A percentile compares a stretch with the other conserved stretches of the same genome.
Evolutionary conservation across 2,329 filamentous ascomycete genomes (phyloP).

Genomic region (Ceratocystis destructans): DNA sequence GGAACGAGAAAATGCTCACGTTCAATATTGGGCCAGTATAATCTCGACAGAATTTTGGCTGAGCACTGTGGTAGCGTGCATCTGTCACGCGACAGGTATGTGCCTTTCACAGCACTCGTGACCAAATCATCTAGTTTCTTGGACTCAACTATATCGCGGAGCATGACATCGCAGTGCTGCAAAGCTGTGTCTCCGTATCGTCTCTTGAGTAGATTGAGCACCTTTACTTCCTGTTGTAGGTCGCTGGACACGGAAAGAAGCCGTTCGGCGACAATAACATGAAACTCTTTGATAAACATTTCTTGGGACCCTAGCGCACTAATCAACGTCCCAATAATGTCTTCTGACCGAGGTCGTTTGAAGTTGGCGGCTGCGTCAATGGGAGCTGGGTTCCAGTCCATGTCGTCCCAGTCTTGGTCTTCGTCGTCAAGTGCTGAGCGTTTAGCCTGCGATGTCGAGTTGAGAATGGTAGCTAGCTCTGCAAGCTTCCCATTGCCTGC

Average conservation of each 20-base stretch:
- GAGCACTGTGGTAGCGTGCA: slow-evolving; percentile 37
- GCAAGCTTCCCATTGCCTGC: slow-evolving; percentile 39
- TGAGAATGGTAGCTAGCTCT: slow-evolving; percentile 54
- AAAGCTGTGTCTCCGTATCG: slow-evolving; percentile 75
- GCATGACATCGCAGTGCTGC: slow-evolving; percentile 94
- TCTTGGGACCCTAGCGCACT: slow-evolving; percentile 80
- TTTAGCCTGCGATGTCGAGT: slow-evolving; percentile 43
- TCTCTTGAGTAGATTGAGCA: slow-evolving; percentile 75
- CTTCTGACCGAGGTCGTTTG: slow-evolving; percentile 73
- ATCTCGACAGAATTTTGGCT: slow-evolving; percentile 74
- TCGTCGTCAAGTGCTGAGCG: slow-evolving; percentile 45
- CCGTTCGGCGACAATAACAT: slow-evolving; percentile 74
- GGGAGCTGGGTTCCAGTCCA: slow-evolving; percentile 85
- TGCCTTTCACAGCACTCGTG: neutral
- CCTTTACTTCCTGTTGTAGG: slow-evolving; percentile 67
- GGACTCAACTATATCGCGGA: slow-evolving; percentile 82
- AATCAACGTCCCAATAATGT: slow-evolving; percentile 84
- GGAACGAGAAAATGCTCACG: slow-evolving; percentile 56
- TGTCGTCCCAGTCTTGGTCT: slow-evolving; percentile 78
- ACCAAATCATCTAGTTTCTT: slow-evolving; percentile 46
- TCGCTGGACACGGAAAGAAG: slow-evolving; percentile 52
- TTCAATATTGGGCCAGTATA: slow-evolving; percentile 77
- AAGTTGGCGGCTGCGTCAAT: slow-evolving; percentile 89
- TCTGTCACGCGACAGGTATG: neutral
- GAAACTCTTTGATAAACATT: slow-evolving; percentile 86